phyloP scores from a whole-genome alignment of 257 asterid species.

The Solanum chilense region DNA sequence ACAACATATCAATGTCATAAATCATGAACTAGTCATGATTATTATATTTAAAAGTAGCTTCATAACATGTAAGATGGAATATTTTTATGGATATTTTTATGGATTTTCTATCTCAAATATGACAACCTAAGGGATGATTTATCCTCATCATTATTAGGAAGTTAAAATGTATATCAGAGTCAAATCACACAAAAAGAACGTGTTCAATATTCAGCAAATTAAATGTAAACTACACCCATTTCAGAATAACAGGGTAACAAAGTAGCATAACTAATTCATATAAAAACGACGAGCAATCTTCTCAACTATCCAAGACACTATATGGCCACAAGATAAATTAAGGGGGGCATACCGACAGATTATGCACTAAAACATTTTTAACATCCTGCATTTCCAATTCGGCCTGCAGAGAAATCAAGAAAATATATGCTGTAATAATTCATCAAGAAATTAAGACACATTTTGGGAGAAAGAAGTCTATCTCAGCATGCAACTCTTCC shows the following conservation, averaged over 20 bases:
- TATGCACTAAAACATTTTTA: constrained; percentile 68
- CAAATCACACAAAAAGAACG: neutral
- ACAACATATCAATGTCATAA: neutral
- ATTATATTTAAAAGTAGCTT: neutral
- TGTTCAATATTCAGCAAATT: neutral
- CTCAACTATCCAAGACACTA: neutral
- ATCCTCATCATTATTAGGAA: neutral
- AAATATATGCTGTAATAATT: neutral
- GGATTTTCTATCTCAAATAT: neutral
- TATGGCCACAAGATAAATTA: neutral
- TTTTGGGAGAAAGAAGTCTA: neutral
- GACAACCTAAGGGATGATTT: neutral
- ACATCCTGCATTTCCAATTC: constrained; percentile 94
- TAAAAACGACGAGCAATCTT: neutral
- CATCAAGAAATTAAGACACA: neutral
- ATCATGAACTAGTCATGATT: neutral
- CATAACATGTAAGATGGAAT: neutral
- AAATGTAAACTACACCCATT: neutral
- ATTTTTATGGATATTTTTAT: neutral
- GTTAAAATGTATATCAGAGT: neutral
- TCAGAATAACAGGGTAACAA: neutral
- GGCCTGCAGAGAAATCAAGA: constrained; percentile 45
- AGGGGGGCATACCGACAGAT: constrained; percentile 68
- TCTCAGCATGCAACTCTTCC: neutral
- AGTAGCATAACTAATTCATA: neutral